These are phyloP conservation scores for Fennellomyces sp. DNA, from an alignment of 371 early-diverging fungal genomes.

Conservation along the genomic window DNA sequence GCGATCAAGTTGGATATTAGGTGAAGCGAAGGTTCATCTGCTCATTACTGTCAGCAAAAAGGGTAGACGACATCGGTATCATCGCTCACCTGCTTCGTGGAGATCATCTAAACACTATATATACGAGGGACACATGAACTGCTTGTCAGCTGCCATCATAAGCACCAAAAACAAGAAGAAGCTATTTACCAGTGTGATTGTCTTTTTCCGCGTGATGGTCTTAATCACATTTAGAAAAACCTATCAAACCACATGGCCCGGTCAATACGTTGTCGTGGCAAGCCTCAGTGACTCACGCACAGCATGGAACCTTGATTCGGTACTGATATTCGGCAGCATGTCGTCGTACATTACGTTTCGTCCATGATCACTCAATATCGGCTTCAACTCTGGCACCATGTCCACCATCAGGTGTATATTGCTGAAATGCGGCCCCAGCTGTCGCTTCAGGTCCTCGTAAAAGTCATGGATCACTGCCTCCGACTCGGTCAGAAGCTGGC, in stretches of 20 bases:
- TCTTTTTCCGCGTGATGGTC: conserved; percentile 37
- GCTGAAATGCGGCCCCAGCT: conserved; percentile 43
- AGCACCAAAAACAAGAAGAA: neutral
- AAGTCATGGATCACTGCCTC: conserved; percentile 42
- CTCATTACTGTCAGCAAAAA: neutral
- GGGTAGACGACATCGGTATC: neutral
- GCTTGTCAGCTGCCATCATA: neutral
- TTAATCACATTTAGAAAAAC: conserved; percentile 46
- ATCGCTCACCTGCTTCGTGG: conserved; percentile 42
- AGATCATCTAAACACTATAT: conserved; percentile 51
- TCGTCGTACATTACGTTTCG: conserved; percentile 26
- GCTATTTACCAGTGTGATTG: conserved; percentile 40
- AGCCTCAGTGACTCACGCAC: conserved; percentile 15
- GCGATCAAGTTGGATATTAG: conserved; percentile 36
- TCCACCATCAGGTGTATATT: conserved; percentile 41
- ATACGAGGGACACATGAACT: neutral
- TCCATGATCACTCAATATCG: conserved; percentile 31
- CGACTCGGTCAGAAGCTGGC: conserved; percentile 46
- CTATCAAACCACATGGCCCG: conserved; percentile 23
- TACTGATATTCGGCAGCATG: conserved; percentile 18
- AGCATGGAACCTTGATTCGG: conserved; percentile 43
- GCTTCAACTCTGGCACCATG: conserved; percentile 48
- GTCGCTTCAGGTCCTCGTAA: conserved; percentile 34
- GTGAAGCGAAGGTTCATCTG: conserved; percentile 46
- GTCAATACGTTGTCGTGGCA: too few relatives aligned